These are phyloP conservation scores for Chrysoporthe puriensis DNA, from an alignment of 2,329 filamentous ascomycete species.

Conservation along the genomic window DNA sequence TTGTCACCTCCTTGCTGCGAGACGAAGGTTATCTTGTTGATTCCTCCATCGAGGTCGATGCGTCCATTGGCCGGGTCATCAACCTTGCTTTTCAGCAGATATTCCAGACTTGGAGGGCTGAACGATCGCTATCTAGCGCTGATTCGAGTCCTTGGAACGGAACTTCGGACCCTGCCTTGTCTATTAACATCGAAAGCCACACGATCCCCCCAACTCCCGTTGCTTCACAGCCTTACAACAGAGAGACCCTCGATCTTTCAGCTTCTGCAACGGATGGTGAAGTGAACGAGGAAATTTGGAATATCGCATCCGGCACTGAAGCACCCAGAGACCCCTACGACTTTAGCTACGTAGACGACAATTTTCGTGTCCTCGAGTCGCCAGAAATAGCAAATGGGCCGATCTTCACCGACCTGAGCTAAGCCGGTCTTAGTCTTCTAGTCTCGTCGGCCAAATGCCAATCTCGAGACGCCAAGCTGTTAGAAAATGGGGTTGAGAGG, in stretches of 20 bases:
- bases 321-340: too few relatives aligned
- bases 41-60: not conserved
- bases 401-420: not conserved
- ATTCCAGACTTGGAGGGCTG: not conserved
- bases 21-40: not conserved
- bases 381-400: not conserved
- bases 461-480: fast-evolving
- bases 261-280: not conserved
- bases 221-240: not conserved
- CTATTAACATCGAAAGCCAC: not conserved
- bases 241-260: not conserved
- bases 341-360: too few relatives aligned
- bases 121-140: not conserved
- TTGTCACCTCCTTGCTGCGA: not conserved
- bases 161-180: not conserved
- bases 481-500: not conserved
- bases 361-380: not conserved
- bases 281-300: not conserved
- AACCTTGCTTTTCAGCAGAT: not conserved
- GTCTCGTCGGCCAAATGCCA: not conserved
- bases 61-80: not conserved
- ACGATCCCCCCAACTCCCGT: not conserved
- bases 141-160: not conserved
- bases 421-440: not conserved
- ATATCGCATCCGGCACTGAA: too few relatives aligned